Conservation (phyloP, 805 yeast genomes). For the Lipomyces mesembrius region DNA sequence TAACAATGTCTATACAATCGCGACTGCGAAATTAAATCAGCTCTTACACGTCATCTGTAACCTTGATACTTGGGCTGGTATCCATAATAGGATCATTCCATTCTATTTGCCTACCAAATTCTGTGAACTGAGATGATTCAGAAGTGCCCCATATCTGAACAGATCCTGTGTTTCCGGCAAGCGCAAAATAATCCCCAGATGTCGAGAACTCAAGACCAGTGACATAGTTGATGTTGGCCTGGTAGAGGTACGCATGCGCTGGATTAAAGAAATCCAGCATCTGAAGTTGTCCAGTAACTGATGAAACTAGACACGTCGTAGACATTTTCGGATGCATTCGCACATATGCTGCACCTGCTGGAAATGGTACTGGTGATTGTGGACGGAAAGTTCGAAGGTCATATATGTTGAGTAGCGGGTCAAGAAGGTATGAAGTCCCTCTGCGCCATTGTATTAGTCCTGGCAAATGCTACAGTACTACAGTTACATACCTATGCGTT, state of each 20-base stretch:
- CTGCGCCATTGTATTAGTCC: slow-evolving; percentile 7
- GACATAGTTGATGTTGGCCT: slow-evolving; percentile 59
- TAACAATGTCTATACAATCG: slow-evolving; percentile 2
- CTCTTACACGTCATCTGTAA: slow-evolving; percentile 22
- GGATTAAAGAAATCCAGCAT: slow-evolving; percentile 84
- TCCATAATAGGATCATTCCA: slow-evolving; percentile 53
- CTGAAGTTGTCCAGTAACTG: slow-evolving; percentile 80
- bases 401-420: slow-evolving; percentile 81
- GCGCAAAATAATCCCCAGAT: slow-evolving; percentile 76
- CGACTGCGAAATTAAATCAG: not conserved
- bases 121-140: slow-evolving; percentile 51
- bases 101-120: slow-evolving; percentile 55
- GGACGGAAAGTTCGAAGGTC: slow-evolving; percentile 76
- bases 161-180: slow-evolving; percentile 66
- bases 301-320: slow-evolving; percentile 72
- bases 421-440: slow-evolving; percentile 53
- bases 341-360: slow-evolving; percentile 85
- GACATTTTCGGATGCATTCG: slow-evolving; percentile 86
- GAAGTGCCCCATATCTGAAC: slow-evolving; percentile 72
- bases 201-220: slow-evolving; percentile 60
- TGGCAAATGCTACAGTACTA: not conserved
- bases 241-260: slow-evolving; percentile 65
- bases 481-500: slow-evolving; percentile 50
- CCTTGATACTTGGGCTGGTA: slow-evolving; percentile 12
- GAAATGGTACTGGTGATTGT: slow-evolving; percentile 80